Percentiles rank a stretch among this genome's conserved stretches.
Evolutionary conservation across 2,329 filamentous ascomycete species (phyloP).

Genomic region (Nigrospora osmanthi): DNA sequence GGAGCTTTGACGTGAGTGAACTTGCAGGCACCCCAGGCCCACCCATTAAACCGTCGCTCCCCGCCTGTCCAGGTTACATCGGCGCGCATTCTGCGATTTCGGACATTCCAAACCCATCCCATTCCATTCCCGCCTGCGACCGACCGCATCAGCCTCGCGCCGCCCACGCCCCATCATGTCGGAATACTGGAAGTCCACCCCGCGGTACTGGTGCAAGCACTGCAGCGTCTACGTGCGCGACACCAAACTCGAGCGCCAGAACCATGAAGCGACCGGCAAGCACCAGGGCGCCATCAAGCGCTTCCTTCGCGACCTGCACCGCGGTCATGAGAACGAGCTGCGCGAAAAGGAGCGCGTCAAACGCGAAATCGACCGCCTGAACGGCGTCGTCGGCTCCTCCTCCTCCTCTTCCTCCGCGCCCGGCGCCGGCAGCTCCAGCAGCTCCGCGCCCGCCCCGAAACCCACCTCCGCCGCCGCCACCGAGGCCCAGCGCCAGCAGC

Average conservation of each 20-base stretch:
- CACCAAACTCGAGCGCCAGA: constrained; percentile 79
- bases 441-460: constrained; percentile 7
- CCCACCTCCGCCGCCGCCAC: constrained; percentile 26
- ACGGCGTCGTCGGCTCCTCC: constrained; percentile 58
- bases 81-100: too few species aligned
- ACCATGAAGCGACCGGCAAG: constrained; percentile 80
- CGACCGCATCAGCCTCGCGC: too few species aligned
- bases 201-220: constrained; percentile 97
- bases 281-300: constrained; percentile 85
- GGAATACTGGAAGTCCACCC: constrained; percentile 98
- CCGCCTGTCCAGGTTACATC: too few species aligned
- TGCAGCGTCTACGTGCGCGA: constrained; percentile 87
- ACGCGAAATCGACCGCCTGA: constrained; percentile 78
- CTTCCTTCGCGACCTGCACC: constrained; percentile 82
- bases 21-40: too few species aligned
- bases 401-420: constrained; percentile 5
- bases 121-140: too few species aligned
- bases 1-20: too few species aligned
- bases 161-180: constrained; percentile 53
- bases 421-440: constrained; percentile 5
- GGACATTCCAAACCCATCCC: background rate
- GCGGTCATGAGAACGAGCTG: constrained; percentile 70
- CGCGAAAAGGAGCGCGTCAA: constrained; percentile 77
- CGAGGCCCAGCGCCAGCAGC: constrained; percentile 65
- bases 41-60: too few species aligned